Percentiles rank a stretch among this genome's conserved stretches.
These are phyloP conservation scores for Xylaria palmicola DNA, from an alignment of 495 filamentous ascomycete species.

Conservation along the genomic window DNA sequence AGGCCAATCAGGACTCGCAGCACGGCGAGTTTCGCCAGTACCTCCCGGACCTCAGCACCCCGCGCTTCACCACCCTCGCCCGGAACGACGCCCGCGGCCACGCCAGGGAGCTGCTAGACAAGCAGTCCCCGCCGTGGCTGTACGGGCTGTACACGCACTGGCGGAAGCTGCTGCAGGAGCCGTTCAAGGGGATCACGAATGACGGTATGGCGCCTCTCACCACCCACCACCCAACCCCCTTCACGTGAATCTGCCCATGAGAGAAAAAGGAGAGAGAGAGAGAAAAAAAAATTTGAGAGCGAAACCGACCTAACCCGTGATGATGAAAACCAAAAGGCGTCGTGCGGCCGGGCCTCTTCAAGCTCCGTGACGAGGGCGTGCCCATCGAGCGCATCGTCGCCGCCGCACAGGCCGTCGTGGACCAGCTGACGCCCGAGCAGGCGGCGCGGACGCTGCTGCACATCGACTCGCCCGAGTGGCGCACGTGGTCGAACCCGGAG, in stretches of 20 bases:
- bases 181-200: conserved; percentile 68
- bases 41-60: conserved; percentile 59
- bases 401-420: conserved; percentile 44
- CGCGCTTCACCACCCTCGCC: conserved; percentile 62
- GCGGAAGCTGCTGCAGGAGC: conserved; percentile 63
- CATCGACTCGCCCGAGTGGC: conserved; percentile 70
- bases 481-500: conserved; percentile 75
- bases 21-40: conserved; percentile 51
- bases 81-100: conserved; percentile 65
- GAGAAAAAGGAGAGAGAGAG: too few species aligned
- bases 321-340: too few species aligned
- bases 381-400: conserved; percentile 56
- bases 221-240: not conserved
- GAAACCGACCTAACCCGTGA: not conserved
- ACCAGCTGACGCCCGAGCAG: conserved; percentile 48
- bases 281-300: too few species aligned
- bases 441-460: conserved; percentile 51
- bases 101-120: conserved; percentile 57
- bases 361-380: conserved; percentile 59
- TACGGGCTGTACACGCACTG: conserved; percentile 66
- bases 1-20: conserved; percentile 18
- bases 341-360: conserved; percentile 57
- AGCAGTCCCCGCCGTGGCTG: conserved; percentile 64
- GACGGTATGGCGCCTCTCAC: conserved; percentile 51
- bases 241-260: too few species aligned